A percentile compares a stretch with the other conserved stretches of the same genome.
These are phyloP conservation scores for Papiliotrema nemorosa DNA, from an alignment of 1,284 basidiomycete species.

Conservation along the genomic window DNA sequence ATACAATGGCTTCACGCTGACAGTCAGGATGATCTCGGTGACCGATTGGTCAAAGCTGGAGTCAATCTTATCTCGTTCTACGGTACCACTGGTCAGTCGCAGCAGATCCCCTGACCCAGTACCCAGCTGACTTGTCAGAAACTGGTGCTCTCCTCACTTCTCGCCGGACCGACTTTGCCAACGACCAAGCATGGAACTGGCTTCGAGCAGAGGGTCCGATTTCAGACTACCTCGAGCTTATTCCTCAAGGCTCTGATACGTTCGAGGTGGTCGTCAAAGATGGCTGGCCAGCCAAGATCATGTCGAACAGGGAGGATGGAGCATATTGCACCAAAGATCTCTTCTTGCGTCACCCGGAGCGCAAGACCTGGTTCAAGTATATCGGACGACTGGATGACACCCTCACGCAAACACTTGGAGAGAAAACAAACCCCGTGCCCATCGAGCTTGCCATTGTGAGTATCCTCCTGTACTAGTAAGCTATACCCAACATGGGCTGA, in stretches of 20 bases:
- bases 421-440: conserved; percentile 59
- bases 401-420: conserved; percentile 51
- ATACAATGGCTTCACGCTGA: conserved; percentile 50
- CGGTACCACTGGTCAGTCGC: conserved; percentile 51
- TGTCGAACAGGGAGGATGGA: conserved; percentile 58
- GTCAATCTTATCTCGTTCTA: conserved; percentile 59
- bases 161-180: conserved; percentile 52
- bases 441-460: conserved; percentile 46
- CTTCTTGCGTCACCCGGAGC: conserved; percentile 53
- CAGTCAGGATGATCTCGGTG: conserved; percentile 56
- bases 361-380: conserved; percentile 55
- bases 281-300: conserved; percentile 58
- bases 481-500: background rate
- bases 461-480: background rate
- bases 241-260: conserved; percentile 51
- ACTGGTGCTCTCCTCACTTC: conserved; percentile 50
- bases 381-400: conserved; percentile 62
- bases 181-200: conserved; percentile 63
- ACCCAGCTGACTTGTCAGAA: conserved; percentile 15
- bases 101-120: background rate
- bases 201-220: conserved; percentile 51
- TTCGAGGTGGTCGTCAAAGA: conserved; percentile 58
- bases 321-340: conserved; percentile 62
- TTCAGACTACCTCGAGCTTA: conserved; percentile 53
- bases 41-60: conserved; percentile 55